A percentile compares a stretch with the other conserved stretches of the same genome.
Conservation (phyloP, 2,329 filamentous ascomycete genomes). For the Claviceps cyperi region DNA sequence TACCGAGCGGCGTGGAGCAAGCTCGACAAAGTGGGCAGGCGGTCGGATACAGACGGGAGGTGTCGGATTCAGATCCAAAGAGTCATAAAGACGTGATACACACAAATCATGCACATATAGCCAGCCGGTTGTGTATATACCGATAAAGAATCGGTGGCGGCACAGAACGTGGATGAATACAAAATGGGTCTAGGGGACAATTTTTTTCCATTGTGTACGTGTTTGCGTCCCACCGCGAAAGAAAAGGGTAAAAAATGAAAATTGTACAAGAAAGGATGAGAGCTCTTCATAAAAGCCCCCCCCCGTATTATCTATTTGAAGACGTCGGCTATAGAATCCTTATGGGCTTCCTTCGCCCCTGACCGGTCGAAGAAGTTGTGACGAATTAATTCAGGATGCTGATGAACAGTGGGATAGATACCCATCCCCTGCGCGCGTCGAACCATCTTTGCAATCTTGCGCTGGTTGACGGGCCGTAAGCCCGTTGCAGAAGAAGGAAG, state of each 20-base stretch:
- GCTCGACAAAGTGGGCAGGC: constrained; percentile 40
- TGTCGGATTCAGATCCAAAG: constrained; percentile 35
- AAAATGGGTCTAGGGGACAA: not conserved
- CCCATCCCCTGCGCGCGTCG: constrained; percentile 78
- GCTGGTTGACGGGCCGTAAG: constrained; percentile 76
- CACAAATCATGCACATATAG: not conserved
- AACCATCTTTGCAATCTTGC: constrained; percentile 85
- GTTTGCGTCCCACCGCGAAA: too few relatives aligned
- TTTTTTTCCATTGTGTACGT: too few relatives aligned
- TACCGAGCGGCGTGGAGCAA: constrained; percentile 58
- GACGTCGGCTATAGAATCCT: too few relatives aligned
- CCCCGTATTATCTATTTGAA: too few relatives aligned
- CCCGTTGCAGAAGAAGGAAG: constrained; percentile 62
- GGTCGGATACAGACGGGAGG: constrained; percentile 28
- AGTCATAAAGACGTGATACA: constrained; percentile 30
- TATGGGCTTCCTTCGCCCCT: too few relatives aligned
- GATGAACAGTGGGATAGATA: constrained; percentile 80
- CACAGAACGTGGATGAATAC: not conserved
- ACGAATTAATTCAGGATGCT: constrained; percentile 68
- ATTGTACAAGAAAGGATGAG: too few relatives aligned
- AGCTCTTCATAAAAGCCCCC: too few relatives aligned
- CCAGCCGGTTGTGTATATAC: constrained; percentile 12
- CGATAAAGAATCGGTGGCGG: constrained; percentile 7
- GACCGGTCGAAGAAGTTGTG: constrained; percentile 17
- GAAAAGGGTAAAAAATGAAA: too few relatives aligned